Percentiles rank a stretch among this genome's conserved stretches.
Conservation (phyloP, 2,329 filamentous ascomycete genomes). For the Talaromyces sp. region DNA sequence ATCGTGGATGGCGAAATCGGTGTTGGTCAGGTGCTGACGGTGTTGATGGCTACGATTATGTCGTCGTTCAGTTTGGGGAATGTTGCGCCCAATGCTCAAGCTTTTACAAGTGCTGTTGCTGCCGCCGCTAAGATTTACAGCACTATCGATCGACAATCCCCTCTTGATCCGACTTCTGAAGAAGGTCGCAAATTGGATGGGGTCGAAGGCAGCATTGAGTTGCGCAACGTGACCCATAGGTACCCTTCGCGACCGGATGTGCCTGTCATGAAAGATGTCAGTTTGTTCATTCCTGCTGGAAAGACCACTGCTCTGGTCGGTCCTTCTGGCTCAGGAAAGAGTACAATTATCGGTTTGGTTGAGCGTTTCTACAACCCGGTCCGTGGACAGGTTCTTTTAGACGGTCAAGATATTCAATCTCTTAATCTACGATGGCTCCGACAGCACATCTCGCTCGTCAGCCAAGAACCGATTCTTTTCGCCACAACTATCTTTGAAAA, state of each 20-base stretch:
- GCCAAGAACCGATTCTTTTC: constrained; percentile 90
- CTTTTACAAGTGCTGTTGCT: constrained; percentile 78
- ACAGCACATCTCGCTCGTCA: constrained; percentile 87
- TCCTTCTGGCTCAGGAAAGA: constrained; percentile 91
- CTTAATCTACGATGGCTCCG: constrained; percentile 89
- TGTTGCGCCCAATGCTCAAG: constrained; percentile 78
- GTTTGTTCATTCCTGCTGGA: constrained; percentile 75
- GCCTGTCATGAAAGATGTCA: constrained; percentile 80
- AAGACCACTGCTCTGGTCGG: constrained; percentile 93
- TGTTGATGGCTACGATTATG: constrained; percentile 88
- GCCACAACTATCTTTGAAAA: constrained; percentile 85
- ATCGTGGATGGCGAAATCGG: constrained; percentile 59
- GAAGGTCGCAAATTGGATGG: constrained; percentile 70
- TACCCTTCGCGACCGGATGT: constrained; percentile 93
- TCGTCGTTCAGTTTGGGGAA: constrained; percentile 90
- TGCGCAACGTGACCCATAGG: constrained; percentile 83
- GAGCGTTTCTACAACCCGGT: constrained; percentile 95
- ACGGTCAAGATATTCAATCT: constrained; percentile 75
- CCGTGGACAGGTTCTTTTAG: constrained; percentile 72
- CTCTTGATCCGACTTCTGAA: constrained; percentile 72
- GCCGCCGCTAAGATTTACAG: constrained; percentile 90
- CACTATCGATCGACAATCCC: constrained; percentile 85
- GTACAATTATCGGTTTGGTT: constrained; percentile 87
- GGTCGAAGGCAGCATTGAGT: constrained; percentile 74
- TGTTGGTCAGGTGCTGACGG: constrained; percentile 70